Base-by-base conservation (phyloP, 2,329 filamentous ascomycete species). In the Cytospora piceae region DNA sequence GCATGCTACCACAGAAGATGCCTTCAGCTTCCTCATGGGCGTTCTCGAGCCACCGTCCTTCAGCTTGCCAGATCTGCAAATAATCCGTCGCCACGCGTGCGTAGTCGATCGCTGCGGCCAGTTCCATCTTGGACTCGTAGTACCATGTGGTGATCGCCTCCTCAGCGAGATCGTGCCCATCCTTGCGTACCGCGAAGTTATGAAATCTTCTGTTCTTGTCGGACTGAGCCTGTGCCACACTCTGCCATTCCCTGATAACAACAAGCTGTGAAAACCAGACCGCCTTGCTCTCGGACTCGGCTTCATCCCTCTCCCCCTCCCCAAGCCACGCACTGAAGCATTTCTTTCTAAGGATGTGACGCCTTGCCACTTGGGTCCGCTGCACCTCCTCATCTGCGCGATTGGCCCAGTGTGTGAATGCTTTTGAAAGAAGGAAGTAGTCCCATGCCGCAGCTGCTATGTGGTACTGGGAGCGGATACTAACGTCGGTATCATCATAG, bases 321-420 rank as follows among this genome's bases (percentile, higher is more conserved):
- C 87, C 82, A 31, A 85, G 82, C 90, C 90, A 93, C 9, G 86
- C 86, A 65, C 85, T 85, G 75, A 92, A 92, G 67, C 88, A 89
- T 63, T 86, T 85, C 15, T 85, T 86, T 63, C 89, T 83, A 62
- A 95, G 78, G 67, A 94, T 87, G 73, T 92, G 90, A 68, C 87
- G 82, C 68, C 90, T 84, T 24, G 91, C 92, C 52, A 87, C 82
- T 5, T 85, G 86, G 4, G 90, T 92, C 51, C 86, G 84, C 68
- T 87, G 83, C 20, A 87, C 80, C 72, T 92, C 86, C 17, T 91
- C 87, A 7, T 82, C 83, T 14, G 90, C 84, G 59, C 84, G 81
- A 63, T 85, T 83, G 14, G 85, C 84, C 92, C 92, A 96, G 69
- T 90, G 87, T 1, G 82, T 84, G 64, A 92, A 87, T 2, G 85